These are phyloP conservation scores for Tolypocladium album DNA, from an alignment of 2,329 filamentous ascomycete species.

Conservation along the genomic window DNA sequence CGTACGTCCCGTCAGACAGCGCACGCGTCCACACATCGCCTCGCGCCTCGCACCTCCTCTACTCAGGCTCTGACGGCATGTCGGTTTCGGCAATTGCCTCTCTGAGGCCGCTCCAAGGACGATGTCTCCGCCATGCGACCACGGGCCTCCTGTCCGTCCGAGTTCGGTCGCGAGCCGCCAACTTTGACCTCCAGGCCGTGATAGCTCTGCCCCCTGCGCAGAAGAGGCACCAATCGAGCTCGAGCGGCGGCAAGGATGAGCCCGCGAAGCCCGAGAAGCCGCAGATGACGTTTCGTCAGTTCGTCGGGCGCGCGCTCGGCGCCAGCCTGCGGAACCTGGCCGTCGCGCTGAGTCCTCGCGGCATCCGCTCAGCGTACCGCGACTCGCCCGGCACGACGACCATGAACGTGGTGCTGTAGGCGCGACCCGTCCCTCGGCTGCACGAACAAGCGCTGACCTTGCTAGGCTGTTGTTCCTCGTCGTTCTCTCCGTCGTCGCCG, in stretches of 20 bases:
- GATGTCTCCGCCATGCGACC: constrained; percentile 16
- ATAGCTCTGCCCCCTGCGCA: constrained; percentile 16
- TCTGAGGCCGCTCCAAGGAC: constrained; percentile 18
- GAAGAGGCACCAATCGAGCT: constrained; percentile 16
- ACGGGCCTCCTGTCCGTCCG: constrained; percentile 21
- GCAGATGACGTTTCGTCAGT: constrained; percentile 20
- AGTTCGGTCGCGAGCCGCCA: constrained; percentile 16
- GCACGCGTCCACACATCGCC: background rate
- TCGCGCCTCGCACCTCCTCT: background rate
- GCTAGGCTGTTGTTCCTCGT: constrained; percentile 17
- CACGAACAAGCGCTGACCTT: constrained; percentile 1
- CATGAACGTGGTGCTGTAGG: constrained; percentile 19
- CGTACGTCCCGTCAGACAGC: background rate
- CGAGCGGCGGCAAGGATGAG: constrained; percentile 4
- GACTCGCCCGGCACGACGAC: constrained; percentile 19
- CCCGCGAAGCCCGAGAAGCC: constrained; percentile 10
- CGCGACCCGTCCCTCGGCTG: background rate
- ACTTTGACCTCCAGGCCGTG: constrained; percentile 17
- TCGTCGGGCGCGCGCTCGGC: constrained; percentile 16
- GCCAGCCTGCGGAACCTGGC: constrained; percentile 22
- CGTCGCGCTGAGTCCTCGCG: constrained; percentile 22
- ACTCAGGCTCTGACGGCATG: constrained; percentile 11
- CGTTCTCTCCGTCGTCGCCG: constrained; percentile 17
- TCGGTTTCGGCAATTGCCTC: constrained; percentile 22
- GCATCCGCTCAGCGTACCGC: constrained; percentile 21